Conservation (phyloP, 2,329 filamentous ascomycete genomes). For the Aspergillus transmontanensis region DNA sequence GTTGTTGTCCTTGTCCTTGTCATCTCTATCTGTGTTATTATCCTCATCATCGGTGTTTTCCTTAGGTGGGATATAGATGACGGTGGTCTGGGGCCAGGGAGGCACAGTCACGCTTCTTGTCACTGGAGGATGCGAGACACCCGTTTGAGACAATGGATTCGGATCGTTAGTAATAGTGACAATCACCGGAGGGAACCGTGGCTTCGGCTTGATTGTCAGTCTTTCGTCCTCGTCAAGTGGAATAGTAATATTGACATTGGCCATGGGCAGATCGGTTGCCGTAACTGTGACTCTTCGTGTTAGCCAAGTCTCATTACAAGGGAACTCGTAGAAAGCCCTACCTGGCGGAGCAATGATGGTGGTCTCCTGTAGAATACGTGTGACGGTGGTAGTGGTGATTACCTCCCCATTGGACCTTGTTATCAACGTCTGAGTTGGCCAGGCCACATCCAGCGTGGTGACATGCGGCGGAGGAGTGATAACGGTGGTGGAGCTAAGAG, state of each 20-base stretch:
- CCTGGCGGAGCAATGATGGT: background rate
- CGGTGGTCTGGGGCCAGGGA: constrained; percentile 4
- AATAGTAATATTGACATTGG: background rate
- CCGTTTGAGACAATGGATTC: background rate
- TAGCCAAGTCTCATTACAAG: background rate
- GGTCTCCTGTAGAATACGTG: background rate
- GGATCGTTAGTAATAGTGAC: background rate
- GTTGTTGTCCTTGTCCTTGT: background rate
- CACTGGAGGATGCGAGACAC: constrained; percentile 7
- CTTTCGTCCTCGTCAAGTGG: background rate
- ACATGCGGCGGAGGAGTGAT: constrained; percentile 2
- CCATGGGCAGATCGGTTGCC: background rate
- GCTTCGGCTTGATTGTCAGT: background rate
- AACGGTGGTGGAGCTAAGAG: constrained; percentile 2
- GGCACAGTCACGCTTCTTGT: constrained; percentile 4
- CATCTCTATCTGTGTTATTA: background rate
- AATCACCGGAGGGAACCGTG: background rate
- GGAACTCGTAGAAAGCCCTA: background rate
- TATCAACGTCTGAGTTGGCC: background rate
- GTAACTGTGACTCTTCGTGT: background rate
- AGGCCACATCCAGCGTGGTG: background rate
- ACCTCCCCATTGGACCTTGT: background rate
- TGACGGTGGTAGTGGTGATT: background rate
- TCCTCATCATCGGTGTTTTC: background rate
- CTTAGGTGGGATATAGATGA: constrained; percentile 5